Evolutionary conservation across 164 flowering plant species (phyloP).

Genomic region (Nelumbo lutea): DNA sequence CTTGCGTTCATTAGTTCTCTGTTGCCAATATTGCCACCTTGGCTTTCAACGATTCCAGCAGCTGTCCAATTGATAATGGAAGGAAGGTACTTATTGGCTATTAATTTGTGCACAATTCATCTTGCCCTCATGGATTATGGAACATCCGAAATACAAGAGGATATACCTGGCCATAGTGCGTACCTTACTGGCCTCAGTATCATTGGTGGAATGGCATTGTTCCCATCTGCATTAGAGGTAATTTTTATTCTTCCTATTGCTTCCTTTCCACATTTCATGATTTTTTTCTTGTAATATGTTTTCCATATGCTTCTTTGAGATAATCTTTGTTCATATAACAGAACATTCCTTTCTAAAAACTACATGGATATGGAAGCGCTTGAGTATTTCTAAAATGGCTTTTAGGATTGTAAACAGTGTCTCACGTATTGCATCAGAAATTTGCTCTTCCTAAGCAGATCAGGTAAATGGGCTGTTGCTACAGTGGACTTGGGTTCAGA

Average conservation of each 20-base stretch:
- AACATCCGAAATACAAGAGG: constrained; percentile 73
- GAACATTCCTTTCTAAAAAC: not conserved
- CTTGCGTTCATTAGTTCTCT: constrained; percentile 79
- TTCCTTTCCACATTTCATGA: not conserved
- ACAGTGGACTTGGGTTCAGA: too few relatives aligned
- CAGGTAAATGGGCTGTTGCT: too few relatives aligned
- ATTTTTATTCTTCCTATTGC: not conserved
- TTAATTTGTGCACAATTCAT: constrained; percentile 52
- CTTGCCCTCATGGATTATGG: constrained; percentile 78
- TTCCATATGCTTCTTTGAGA: not conserved
- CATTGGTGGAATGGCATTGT: constrained; percentile 94
- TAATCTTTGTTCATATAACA: not conserved
- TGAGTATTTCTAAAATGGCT: not conserved
- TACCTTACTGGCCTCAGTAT: constrained; percentile 96
- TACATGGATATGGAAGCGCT: not conserved
- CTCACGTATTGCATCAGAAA: too few relatives aligned
- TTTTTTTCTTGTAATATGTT: not conserved
- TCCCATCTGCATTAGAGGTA: constrained; percentile 93
- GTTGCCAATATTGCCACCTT: constrained; percentile 73
- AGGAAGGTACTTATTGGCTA: constrained; percentile 63
- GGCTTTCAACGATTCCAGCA: constrained; percentile 81
- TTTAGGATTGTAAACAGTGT: not conserved
- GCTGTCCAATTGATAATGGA: constrained; percentile 66
- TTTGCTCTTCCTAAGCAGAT: too few relatives aligned
- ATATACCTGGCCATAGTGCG: constrained; percentile 69